Evolutionary conservation across 805 yeast genomes (phyloP).

Genomic region (Scheffersomyces stipitis): DNA sequence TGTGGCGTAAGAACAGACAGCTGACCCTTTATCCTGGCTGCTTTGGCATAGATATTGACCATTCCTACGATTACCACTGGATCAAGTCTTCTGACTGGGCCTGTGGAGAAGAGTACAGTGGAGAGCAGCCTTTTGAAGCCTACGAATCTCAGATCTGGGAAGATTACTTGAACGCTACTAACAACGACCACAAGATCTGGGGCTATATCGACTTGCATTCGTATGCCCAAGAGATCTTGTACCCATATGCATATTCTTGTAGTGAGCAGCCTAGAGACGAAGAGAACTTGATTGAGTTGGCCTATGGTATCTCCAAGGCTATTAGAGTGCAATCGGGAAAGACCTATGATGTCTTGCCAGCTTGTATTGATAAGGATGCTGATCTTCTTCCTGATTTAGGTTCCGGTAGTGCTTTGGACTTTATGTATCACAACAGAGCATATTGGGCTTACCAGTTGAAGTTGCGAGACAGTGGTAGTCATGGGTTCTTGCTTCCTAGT

Average conservation of each 20-base stretch:
- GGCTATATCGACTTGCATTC: slow-evolving; percentile 86
- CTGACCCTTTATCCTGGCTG: slow-evolving; percentile 63
- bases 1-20: slow-evolving; percentile 91
- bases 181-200: slow-evolving; percentile 59
- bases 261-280: slow-evolving; percentile 70
- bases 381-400: slow-evolving; percentile 75
- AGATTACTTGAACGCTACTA: slow-evolving; percentile 34
- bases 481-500: slow-evolving; percentile 77
- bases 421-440: slow-evolving; percentile 79
- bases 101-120: slow-evolving; percentile 83
- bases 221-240: slow-evolving; percentile 78
- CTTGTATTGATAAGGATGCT: slow-evolving; percentile 76
- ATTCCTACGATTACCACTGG: slow-evolving; percentile 78
- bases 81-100: slow-evolving; percentile 59
- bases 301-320: slow-evolving; percentile 76
- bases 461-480: slow-evolving; percentile 77
- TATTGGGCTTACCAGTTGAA: slow-evolving; percentile 84
- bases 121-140: slow-evolving; percentile 66
- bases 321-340: slow-evolving; percentile 65
- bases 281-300: slow-evolving; percentile 77
- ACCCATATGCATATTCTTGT: slow-evolving; percentile 83
- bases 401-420: slow-evolving; percentile 78
- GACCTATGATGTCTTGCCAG: slow-evolving; percentile 66
- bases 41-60: slow-evolving; percentile 84
- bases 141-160: slow-evolving; percentile 40